These are phyloP conservation scores for Eutrema salsugineum DNA, from an alignment of 441 rosid species.

Conservation along the genomic window DNA sequence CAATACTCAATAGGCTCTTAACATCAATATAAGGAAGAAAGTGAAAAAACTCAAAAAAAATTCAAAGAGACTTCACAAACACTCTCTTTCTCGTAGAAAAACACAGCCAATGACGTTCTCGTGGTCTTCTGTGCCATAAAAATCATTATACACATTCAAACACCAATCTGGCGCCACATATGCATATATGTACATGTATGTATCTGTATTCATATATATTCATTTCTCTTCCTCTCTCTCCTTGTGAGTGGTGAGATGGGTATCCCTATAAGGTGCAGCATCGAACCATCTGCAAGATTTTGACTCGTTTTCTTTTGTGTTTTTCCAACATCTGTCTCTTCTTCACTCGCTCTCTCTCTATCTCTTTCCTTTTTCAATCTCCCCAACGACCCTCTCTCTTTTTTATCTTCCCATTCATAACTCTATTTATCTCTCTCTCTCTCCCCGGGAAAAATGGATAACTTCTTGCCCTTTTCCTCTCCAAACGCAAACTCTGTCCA, in stretches of 20 bases:
- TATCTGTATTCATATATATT: background rate
- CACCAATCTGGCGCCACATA: slow-evolving; percentile 27
- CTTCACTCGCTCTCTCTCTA: slow-evolving; percentile 22
- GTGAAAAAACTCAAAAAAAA: background rate
- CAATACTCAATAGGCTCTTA: background rate
- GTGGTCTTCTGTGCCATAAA: slow-evolving; percentile 38
- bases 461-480: slow-evolving; percentile 30
- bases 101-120: slow-evolving; percentile 25
- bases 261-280: slow-evolving; percentile 41
- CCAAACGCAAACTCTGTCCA: slow-evolving; percentile 26
- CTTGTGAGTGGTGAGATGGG: slow-evolving; percentile 42
- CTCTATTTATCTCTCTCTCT: slow-evolving; percentile 13
- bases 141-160: slow-evolving; percentile 25
- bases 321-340: slow-evolving; percentile 52
- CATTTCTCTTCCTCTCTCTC: slow-evolving; percentile 25
- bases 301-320: slow-evolving; percentile 30
- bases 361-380: background rate
- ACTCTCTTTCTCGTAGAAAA: slow-evolving; percentile 6
- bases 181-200: background rate
- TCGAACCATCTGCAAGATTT: slow-evolving; percentile 31
- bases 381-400: slow-evolving; percentile 15
- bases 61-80: background rate
- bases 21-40: background rate
- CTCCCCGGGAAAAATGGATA: slow-evolving; percentile 42
- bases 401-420: slow-evolving; percentile 10